phyloP scores from a whole-genome alignment of 2,329 filamentous ascomycete species.

The Pyrenochaeta sp. region DNA sequence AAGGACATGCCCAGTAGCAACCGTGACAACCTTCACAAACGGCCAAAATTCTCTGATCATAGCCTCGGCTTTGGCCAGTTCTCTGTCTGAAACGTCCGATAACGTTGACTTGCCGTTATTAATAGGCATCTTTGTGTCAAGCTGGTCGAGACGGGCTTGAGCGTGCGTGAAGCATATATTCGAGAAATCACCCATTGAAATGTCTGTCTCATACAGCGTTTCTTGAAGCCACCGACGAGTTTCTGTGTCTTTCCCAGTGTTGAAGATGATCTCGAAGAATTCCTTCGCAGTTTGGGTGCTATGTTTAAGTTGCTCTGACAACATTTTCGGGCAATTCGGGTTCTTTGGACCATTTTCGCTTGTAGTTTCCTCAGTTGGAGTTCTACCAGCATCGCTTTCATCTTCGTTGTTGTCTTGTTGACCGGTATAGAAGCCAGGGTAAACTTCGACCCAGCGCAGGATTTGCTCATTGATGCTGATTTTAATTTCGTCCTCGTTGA shows the following conservation, averaged over 20 bases:
- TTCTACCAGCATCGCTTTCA: not conserved
- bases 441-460: conserved; percentile 1
- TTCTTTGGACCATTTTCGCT: not conserved
- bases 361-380: not conserved
- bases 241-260: not conserved
- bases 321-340: not conserved
- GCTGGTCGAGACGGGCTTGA: not conserved
- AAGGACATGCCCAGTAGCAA: conserved; percentile 18
- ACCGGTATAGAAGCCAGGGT: not conserved
- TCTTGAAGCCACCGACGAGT: not conserved
- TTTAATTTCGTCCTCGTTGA: conserved; percentile 2
- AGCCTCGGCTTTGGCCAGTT: not conserved
- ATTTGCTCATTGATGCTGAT: conserved; percentile 10
- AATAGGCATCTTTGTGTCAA: not conserved
- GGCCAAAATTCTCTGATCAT: conserved; percentile 10
- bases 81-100: conserved; percentile 6
- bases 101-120: not conserved
- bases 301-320: not conserved
- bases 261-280: conserved; percentile 19
- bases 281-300: conserved; percentile 8
- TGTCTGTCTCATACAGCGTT: conserved; percentile 1
- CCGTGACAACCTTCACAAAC: conserved; percentile 10
- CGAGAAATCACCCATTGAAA: conserved; percentile 3
- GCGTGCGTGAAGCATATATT: not conserved
- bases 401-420: not conserved